A percentile compares a stretch with the other conserved stretches of the same genome.
phyloP scores from a whole-genome alignment of 257 asterid genomes.

The Nicotiana tomentosiformis region DNA sequence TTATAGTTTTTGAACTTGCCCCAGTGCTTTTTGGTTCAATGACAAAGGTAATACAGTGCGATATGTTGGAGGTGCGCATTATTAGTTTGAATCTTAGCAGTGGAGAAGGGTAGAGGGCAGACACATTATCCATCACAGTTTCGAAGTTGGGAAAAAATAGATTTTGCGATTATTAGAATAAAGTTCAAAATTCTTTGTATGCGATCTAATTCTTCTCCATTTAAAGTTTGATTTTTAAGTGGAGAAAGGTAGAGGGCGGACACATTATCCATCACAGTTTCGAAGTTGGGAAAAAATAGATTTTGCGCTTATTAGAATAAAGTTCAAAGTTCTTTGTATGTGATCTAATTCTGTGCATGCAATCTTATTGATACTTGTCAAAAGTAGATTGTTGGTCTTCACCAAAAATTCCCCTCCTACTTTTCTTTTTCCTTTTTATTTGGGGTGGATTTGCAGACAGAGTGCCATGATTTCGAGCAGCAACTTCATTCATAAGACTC shows the following conservation, averaged over 20 bases:
- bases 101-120: neutral
- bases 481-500: constrained; percentile 34
- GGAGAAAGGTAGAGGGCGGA: neutral
- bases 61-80: neutral
- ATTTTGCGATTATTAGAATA: too few species aligned
- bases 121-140: too few species aligned
- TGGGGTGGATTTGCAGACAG: neutral
- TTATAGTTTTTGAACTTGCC: neutral
- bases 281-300: neutral
- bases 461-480: constrained; percentile 33
- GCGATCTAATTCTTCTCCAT: neutral
- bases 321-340: neutral
- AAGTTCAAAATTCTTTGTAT: neutral
- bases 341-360: too few species aligned
- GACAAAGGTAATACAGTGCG: neutral
- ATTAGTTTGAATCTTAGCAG: neutral
- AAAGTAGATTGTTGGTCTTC: neutral
- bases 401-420: neutral
- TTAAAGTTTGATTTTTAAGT: neutral
- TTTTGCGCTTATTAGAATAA: neutral
- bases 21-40: neutral
- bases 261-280: too few species aligned
- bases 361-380: neutral
- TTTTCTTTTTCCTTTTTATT: neutral
- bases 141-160: neutral